Percentiles rank a stretch among this genome's conserved stretches.
phyloP scores from a whole-genome alignment of 805 yeast genomes.

The Candida anglica region DNA sequence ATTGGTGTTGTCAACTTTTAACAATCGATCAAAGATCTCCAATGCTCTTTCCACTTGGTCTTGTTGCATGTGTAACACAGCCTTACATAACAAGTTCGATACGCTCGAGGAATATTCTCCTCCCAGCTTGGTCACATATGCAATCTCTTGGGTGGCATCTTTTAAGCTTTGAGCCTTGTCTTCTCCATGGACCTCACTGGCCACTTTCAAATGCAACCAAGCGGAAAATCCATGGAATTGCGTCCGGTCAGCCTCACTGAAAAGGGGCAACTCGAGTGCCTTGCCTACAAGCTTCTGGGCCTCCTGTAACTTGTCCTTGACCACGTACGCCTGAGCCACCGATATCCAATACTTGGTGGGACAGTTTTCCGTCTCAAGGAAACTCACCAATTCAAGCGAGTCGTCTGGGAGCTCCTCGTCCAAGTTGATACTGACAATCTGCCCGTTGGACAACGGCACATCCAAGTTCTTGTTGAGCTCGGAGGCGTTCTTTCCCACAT shows the following conservation, averaged over 20 bases:
- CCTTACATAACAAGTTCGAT: constrained; percentile 60
- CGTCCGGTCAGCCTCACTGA: constrained; percentile 39
- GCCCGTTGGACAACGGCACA: constrained; percentile 73
- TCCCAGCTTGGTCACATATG: constrained; percentile 11
- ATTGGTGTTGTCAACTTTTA: constrained; percentile 53
- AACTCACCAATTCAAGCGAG: constrained; percentile 73
- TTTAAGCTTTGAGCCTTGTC: constrained; percentile 19
- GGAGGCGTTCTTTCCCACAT: constrained; percentile 26
- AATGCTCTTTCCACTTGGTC: constrained; percentile 69
- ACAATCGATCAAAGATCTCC: constrained; percentile 60
- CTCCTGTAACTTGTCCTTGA: constrained; percentile 52
- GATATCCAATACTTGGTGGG: constrained; percentile 78
- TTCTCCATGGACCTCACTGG: constrained; percentile 16
- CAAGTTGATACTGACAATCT: constrained; percentile 81
- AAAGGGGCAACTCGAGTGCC: constrained; percentile 46
- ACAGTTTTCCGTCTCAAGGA: constrained; percentile 78
- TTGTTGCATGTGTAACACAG: constrained; percentile 55
- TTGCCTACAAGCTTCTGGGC: constrained; percentile 60
- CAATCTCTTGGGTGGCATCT: constrained; percentile 20
- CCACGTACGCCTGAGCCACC: constrained; percentile 76
- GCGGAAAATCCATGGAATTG: constrained; percentile 60
- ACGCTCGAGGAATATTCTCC: constrained; percentile 13
- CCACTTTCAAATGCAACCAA: constrained; percentile 63
- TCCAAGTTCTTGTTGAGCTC: constrained; percentile 38
- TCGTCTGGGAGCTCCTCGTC: constrained; percentile 85